Evolutionary conservation across 345 rosid species (phyloP).

Genomic region (Conringia planisiliqua): DNA sequence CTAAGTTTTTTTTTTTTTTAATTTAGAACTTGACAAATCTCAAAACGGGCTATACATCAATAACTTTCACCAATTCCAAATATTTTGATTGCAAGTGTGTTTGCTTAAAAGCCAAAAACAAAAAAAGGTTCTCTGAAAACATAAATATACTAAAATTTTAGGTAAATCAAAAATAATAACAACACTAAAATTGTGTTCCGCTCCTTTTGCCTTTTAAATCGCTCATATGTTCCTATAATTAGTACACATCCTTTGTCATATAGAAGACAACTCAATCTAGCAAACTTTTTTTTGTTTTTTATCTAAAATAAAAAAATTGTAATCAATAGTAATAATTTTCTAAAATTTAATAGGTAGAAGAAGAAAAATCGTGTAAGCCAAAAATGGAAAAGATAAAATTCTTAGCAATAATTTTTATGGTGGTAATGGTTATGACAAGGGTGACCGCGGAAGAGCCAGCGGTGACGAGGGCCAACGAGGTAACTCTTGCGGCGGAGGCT

Average conservation of each 20-base stretch:
- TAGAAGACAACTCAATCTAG: not conserved
- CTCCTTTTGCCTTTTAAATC: not conserved
- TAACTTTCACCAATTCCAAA: too few species aligned
- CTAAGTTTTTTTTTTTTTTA: too few species aligned
- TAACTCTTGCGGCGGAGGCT: conserved; percentile 34
- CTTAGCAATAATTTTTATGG: conserved; percentile 8
- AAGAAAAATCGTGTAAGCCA: not conserved
- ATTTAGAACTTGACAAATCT: too few species aligned
- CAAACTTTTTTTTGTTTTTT: too few species aligned
- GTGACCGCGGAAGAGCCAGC: conserved; percentile 23
- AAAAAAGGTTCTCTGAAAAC: not conserved
- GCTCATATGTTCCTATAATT: conserved; percentile 7
- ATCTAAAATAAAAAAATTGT: not conserved
- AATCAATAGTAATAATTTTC: conserved; percentile 19
- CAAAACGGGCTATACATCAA: too few species aligned
- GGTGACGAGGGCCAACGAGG: conserved; percentile 10
- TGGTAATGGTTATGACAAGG: conserved; percentile 10
- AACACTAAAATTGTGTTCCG: not conserved
- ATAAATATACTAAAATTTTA: not conserved
- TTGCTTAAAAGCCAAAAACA: not conserved
- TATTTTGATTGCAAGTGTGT: too few species aligned
- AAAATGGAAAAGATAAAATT: conserved; percentile 20
- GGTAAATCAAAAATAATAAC: not conserved
- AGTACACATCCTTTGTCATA: conserved; percentile 1
- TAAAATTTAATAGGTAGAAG: not conserved